Conservation (phyloP, 2,329 filamentous ascomycete species). For the Ascochyta rabiei region DNA sequence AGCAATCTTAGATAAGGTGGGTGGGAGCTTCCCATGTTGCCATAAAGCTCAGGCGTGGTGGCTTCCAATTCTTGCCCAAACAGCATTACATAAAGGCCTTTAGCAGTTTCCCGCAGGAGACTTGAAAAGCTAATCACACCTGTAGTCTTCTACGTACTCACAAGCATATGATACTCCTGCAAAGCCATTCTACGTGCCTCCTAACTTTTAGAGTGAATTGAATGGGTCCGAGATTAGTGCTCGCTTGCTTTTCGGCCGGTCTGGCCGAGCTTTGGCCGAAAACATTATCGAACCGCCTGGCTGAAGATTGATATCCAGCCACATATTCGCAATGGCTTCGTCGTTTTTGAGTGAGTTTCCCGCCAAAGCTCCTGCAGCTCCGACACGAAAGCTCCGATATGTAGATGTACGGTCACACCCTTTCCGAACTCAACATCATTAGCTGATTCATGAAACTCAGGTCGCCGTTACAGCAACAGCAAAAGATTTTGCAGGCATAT, state of each 20-base stretch:
- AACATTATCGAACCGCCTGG: neutral
- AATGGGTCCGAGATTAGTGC: neutral
- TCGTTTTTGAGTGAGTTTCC: slow-evolving; percentile 3
- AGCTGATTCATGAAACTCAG: slow-evolving; percentile 21
- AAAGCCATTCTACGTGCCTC: too few species aligned
- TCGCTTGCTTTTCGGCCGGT: neutral
- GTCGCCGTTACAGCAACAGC: slow-evolving; percentile 44
- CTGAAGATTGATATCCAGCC: neutral
- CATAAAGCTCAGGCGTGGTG: too few species aligned
- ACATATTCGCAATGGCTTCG: slow-evolving; percentile 2
- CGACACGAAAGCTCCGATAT: slow-evolving; percentile 3
- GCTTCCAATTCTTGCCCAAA: too few species aligned
- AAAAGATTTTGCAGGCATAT: slow-evolving; percentile 57
- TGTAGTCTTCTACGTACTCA: too few species aligned
- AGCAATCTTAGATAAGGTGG: too few species aligned
- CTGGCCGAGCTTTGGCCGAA: neutral
- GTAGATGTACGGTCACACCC: slow-evolving; percentile 12
- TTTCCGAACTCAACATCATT: neutral
- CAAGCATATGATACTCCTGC: too few species aligned
- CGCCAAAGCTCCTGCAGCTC: slow-evolving; percentile 4
- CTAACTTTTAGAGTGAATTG: too few species aligned
- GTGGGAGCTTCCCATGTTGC: too few species aligned
- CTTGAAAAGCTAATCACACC: too few species aligned
- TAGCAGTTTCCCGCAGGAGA: too few species aligned
- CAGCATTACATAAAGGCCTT: too few species aligned